These are phyloP conservation scores for Hortiboletus campestris DNA, from an alignment of 768 basidiomycete genomes.

Conservation along the genomic window DNA sequence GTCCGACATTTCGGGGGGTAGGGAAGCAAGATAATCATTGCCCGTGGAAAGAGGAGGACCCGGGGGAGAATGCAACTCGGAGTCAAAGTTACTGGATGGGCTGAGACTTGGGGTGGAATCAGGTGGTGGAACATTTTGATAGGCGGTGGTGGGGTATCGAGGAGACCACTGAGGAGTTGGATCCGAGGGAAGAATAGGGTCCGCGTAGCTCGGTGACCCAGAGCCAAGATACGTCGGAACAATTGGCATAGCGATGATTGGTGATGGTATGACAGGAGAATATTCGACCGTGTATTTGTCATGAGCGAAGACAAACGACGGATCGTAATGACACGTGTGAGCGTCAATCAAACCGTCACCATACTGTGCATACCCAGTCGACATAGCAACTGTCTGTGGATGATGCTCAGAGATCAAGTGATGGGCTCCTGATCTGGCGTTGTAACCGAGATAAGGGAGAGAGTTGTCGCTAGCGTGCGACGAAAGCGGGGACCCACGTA, in stretches of 20 bases:
- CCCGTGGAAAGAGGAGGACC: background rate
- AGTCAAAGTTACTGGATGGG: background rate
- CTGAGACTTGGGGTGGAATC: background rate
- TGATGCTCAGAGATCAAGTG: background rate
- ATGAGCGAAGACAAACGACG: background rate
- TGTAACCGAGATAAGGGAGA: background rate
- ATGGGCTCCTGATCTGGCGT: background rate
- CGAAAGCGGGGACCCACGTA: background rate
- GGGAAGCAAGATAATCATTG: background rate
- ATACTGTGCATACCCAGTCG: background rate
- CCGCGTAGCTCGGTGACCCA: background rate
- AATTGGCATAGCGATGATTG: slow-evolving; percentile 3
- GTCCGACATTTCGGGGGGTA: background rate
- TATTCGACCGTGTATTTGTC: background rate
- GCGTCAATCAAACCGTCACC: slow-evolving; percentile 1
- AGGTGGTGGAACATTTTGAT: background rate
- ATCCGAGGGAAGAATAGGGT: background rate
- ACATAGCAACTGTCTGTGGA: background rate
- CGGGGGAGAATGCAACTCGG: background rate
- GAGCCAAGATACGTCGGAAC: background rate
- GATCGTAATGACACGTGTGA: background rate
- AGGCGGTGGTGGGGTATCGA: background rate
- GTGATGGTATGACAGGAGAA: background rate
- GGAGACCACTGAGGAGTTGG: background rate
- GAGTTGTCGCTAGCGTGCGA: background rate